These are phyloP conservation scores for Baorangia bicolor DNA, from an alignment of 768 basidiomycete genomes.

Conservation along the genomic window DNA sequence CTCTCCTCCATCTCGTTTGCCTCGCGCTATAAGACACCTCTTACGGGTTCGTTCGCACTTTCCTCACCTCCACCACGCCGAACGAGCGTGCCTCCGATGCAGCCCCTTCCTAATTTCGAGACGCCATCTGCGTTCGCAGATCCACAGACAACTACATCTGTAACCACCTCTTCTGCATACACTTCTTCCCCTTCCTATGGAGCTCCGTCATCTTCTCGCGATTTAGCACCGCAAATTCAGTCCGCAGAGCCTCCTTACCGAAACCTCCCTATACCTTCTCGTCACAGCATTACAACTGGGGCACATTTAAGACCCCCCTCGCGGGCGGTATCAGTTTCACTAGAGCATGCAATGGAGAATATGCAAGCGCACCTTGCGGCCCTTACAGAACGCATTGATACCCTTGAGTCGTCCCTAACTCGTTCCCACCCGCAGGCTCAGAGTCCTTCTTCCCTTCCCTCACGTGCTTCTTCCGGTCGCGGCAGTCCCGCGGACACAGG, in stretches of 20 bases:
- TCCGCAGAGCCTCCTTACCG: slow-evolving; percentile 38
- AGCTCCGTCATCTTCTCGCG: slow-evolving; percentile 39
- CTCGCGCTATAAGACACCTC: slow-evolving; percentile 77
- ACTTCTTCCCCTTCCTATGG: slow-evolving; percentile 38
- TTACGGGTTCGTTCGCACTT: slow-evolving; percentile 58
- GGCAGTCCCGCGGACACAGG: slow-evolving; percentile 41
- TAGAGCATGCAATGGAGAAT: slow-evolving; percentile 78
- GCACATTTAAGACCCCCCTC: slow-evolving; percentile 45
- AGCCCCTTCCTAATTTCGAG: slow-evolving; percentile 70
- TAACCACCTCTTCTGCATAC: slow-evolving; percentile 38
- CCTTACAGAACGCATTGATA: slow-evolving; percentile 79
- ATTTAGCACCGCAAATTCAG: slow-evolving; percentile 38
- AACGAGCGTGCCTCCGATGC: slow-evolving; percentile 53
- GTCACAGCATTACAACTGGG: slow-evolving; percentile 35
- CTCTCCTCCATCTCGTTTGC: slow-evolving; percentile 66
- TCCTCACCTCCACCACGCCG: slow-evolving; percentile 51
- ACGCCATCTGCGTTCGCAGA: slow-evolving; percentile 73
- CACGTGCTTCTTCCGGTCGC: slow-evolving; percentile 40
- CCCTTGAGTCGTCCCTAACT: slow-evolving; percentile 47
- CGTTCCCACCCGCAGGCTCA: slow-evolving; percentile 33
- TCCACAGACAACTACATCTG: slow-evolving; percentile 37
- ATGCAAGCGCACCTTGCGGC: slow-evolving; percentile 82
- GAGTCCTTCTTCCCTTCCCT: slow-evolving; percentile 42
- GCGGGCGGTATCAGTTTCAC: slow-evolving; percentile 25
- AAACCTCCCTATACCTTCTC: slow-evolving; percentile 33